A percentile compares a stretch with the other conserved stretches of the same genome.
Conservation (phyloP, 805 yeast species). For the Debaryomyces castellii region DNA sequence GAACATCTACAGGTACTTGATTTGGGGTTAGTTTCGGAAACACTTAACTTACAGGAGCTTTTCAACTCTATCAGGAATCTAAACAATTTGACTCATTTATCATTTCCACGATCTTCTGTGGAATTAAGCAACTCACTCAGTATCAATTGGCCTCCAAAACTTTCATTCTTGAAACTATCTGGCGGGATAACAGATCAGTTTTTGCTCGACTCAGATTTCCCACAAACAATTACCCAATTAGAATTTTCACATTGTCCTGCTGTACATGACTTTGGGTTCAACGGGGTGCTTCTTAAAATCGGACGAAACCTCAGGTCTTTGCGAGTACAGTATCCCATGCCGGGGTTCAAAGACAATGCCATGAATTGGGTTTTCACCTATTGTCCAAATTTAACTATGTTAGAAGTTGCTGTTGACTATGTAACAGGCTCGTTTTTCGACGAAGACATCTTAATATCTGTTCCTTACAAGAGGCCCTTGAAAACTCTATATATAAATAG, state of each 20-base stretch:
- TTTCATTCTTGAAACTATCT: constrained; percentile 71
- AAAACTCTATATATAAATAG: constrained; percentile 70
- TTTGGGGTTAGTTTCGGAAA: constrained; percentile 83
- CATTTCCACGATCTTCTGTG: constrained; percentile 88
- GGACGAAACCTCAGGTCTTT: constrained; percentile 67
- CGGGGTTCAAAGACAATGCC: constrained; percentile 65
- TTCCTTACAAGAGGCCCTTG: constrained; percentile 45
- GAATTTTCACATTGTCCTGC: constrained; percentile 89
- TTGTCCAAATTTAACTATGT: constrained; percentile 68
- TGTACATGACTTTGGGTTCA: constrained; percentile 63
- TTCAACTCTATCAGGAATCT: constrained; percentile 71
- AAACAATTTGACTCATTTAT: constrained; percentile 63
- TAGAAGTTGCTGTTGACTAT: constrained; percentile 81
- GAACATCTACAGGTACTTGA: constrained; percentile 63
- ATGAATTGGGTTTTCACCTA: constrained; percentile 70
- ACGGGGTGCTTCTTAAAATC: constrained; percentile 56
- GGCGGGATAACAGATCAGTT: constrained; percentile 91
- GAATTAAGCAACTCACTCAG: constrained; percentile 57
- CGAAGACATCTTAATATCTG: constrained; percentile 26
- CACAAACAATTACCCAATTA: constrained; percentile 63
- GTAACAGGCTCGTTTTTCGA: constrained; percentile 45
- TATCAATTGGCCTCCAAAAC: constrained; percentile 73
- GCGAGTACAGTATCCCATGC: constrained; percentile 85
- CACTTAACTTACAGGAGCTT: constrained; percentile 77
- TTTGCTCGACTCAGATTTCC: constrained; percentile 67